Conservation (phyloP, 495 filamentous ascomycete species). For the Penicillium crystallinum region DNA sequence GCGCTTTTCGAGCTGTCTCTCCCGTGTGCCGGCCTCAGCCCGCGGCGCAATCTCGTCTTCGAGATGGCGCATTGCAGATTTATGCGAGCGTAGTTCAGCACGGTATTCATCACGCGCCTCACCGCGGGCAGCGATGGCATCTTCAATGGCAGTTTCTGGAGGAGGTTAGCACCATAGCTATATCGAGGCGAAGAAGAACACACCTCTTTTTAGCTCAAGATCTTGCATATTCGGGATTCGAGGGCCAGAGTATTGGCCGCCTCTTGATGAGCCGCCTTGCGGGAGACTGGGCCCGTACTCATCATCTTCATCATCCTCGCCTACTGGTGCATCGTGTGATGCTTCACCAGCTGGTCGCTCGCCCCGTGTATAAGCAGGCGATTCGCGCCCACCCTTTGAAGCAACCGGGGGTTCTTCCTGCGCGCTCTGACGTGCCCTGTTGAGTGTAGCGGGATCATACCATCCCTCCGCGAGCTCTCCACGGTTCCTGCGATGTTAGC, state of each 20-base stretch:
- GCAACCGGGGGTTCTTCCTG: slow-evolving; percentile 3
- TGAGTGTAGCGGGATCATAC: slow-evolving; percentile 72
- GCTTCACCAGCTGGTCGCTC: slow-evolving; percentile 7
- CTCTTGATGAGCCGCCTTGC: slow-evolving; percentile 14
- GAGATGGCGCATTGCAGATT: slow-evolving; percentile 27
- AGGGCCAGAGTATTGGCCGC: slow-evolving; percentile 51
- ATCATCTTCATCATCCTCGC: slow-evolving; percentile 47
- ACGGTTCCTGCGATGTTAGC: slow-evolving; percentile 62
- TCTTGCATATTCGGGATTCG: slow-evolving; percentile 73
- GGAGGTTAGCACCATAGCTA: not conserved
- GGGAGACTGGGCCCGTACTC: slow-evolving; percentile 74
- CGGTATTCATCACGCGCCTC: slow-evolving; percentile 57
- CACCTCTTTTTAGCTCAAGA: slow-evolving; percentile 63
- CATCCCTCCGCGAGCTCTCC: slow-evolving; percentile 89
- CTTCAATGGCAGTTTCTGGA: slow-evolving; percentile 51
- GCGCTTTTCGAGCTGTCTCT: slow-evolving; percentile 83
- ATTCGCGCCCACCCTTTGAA: slow-evolving; percentile 10
- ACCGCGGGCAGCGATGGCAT: slow-evolving; percentile 43
- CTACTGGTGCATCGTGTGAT: slow-evolving; percentile 9
- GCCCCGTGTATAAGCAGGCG: slow-evolving; percentile 24
- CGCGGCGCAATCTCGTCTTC: slow-evolving; percentile 76
- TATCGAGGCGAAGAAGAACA: not conserved
- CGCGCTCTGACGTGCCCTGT: slow-evolving; percentile 40
- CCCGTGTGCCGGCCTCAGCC: slow-evolving; percentile 78
- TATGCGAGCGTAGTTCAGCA: slow-evolving; percentile 44